These are phyloP conservation scores for Rickenella mellea DNA, from an alignment of 768 basidiomycete genomes.

Conservation along the genomic window DNA sequence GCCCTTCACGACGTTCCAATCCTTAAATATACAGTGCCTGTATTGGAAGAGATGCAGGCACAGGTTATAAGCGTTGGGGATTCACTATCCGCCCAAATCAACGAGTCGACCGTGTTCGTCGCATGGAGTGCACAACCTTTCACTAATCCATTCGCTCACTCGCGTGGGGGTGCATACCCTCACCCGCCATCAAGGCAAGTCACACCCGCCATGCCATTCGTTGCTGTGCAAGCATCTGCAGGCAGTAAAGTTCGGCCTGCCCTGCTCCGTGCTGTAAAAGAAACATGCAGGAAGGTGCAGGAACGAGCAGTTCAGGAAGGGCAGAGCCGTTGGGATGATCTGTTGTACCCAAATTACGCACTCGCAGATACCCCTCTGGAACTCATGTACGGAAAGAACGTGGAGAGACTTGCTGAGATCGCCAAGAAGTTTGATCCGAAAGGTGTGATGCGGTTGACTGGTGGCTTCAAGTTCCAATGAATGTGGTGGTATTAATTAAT, in stretches of 20 bases:
- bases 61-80: not conserved
- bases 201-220: conserved; percentile 11
- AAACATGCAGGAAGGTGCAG: conserved; percentile 1
- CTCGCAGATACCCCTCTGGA: conserved; percentile 39
- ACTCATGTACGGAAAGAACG: conserved; percentile 40
- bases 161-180: conserved; percentile 1
- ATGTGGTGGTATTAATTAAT: not conserved
- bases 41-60: not conserved
- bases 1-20: not conserved
- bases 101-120: not conserved
- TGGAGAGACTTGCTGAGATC: conserved; percentile 29
- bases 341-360: conserved; percentile 56
- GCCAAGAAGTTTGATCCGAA: conserved; percentile 42
- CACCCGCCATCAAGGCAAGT: conserved; percentile 5
- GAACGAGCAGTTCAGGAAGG: conserved; percentile 25
- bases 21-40: not conserved
- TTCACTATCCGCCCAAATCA: not conserved
- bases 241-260: conserved; percentile 1
- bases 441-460: conserved; percentile 57
- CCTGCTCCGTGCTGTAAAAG: not conserved
- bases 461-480: conserved; percentile 41
- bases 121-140: not conserved
- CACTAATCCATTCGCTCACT: conserved; percentile 8
- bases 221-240: conserved; percentile 9
- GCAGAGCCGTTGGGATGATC: conserved; percentile 26